Evolutionary conservation across 768 basidiomycete genomes (phyloP).

Genomic region (Naganishia antarctica): DNA sequence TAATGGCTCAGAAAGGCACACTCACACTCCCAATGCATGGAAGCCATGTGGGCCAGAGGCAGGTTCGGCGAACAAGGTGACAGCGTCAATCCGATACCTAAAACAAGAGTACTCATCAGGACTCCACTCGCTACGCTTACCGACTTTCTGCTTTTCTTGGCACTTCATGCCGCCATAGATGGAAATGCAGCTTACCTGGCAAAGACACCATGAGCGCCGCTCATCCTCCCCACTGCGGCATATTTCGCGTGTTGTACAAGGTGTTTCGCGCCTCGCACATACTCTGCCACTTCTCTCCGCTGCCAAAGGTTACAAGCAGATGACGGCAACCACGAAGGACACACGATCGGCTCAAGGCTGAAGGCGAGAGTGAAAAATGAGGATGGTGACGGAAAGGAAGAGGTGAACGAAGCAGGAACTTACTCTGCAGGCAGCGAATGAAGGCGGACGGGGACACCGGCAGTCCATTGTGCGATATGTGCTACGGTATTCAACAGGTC

Average conservation of each 20-base stretch:
- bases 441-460: conserved; percentile 69
- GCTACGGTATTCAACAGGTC: conserved; percentile 81
- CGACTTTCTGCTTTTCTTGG: no score
- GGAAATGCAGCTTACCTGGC: conserved; percentile 62
- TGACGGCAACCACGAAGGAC: conserved; percentile 9
- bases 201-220: conserved; percentile 83
- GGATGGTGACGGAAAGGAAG: not conserved
- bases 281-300: conserved; percentile 25
- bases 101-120: conserved; percentile 34
- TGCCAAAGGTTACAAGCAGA: conserved; percentile 4
- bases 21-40: conserved; percentile 80
- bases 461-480: conserved; percentile 64
- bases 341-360: not conserved
- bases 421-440: conserved; percentile 62
- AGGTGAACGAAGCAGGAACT: not conserved
- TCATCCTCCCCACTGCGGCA: conserved; percentile 72
- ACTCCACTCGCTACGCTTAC: no score
- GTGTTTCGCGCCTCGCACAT: conserved; percentile 57
- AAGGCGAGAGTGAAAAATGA: not conserved
- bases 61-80: conserved; percentile 83
- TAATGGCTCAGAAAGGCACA: conserved; percentile 3
- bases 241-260: conserved; percentile 66
- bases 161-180: no score
- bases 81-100: conserved; percentile 79
- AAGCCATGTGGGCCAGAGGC: conserved; percentile 92